phyloP scores from a whole-genome alignment of 352 stramenopile genomes.

The Phytophthora quininea region DNA sequence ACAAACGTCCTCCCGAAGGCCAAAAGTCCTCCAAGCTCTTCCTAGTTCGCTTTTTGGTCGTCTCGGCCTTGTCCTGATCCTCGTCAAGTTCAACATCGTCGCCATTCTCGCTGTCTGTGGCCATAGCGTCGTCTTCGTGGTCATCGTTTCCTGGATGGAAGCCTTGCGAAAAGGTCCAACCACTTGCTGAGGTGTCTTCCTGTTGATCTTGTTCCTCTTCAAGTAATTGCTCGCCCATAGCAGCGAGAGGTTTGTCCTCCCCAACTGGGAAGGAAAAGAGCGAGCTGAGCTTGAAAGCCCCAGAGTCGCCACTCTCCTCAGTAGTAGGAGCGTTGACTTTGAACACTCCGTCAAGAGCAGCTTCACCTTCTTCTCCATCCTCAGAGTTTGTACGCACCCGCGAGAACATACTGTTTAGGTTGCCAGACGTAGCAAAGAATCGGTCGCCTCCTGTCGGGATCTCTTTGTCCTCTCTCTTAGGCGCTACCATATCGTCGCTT shows the following conservation, averaged over 20 bases:
- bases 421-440: conserved; percentile 69
- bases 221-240: conserved; percentile 58
- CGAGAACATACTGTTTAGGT: conserved; percentile 71
- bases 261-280: conserved; percentile 70
- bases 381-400: conserved; percentile 86
- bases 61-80: conserved; percentile 7
- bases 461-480: conserved; percentile 49
- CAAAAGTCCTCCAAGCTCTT: conserved; percentile 72
- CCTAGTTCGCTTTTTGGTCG: conserved; percentile 38
- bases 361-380: conserved; percentile 71
- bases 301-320: conserved; percentile 10
- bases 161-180: conserved; percentile 29
- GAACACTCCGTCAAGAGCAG: conserved; percentile 77
- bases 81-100: conserved; percentile 32
- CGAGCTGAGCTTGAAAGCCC: conserved; percentile 72
- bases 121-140: conserved; percentile 36
- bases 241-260: conserved; percentile 48
- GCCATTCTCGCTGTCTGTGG: conserved; percentile 48
- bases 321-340: conserved; percentile 18
- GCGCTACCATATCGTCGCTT: conserved; percentile 14
- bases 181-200: conserved; percentile 6
- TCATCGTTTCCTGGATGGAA: conserved; percentile 7
- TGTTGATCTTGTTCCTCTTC: conserved; percentile 42
- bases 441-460: conserved; percentile 64
- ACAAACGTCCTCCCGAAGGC: conserved; percentile 63